Percentiles rank a stretch among this genome's conserved stretches.
Evolutionary conservation across 495 filamentous ascomycete species (phyloP).

Genomic region (Jackrogersella minutella): DNA sequence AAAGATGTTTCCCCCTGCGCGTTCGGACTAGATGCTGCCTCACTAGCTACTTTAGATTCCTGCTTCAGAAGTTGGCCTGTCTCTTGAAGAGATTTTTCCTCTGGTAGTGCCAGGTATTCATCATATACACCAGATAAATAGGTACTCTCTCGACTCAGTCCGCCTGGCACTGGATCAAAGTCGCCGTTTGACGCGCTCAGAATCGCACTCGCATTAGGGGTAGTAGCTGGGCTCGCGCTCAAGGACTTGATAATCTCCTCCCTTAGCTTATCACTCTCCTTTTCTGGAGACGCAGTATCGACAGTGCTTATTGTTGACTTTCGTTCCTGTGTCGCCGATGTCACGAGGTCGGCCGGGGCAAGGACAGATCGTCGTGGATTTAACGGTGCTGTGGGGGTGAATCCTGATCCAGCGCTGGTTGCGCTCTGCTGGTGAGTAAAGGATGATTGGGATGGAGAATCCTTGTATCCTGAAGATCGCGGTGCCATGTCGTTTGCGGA

Average conservation of each 20-base stretch:
- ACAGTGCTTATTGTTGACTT: constrained; percentile 65
- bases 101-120: constrained; percentile 52
- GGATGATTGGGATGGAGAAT: constrained; percentile 12
- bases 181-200: not conserved
- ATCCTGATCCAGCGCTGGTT: constrained; percentile 31
- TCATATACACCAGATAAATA: constrained; percentile 57
- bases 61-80: constrained; percentile 31
- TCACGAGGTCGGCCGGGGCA: constrained; percentile 40
- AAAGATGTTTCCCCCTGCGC: constrained; percentile 18
- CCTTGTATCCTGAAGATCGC: not conserved
- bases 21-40: not conserved
- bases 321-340: constrained; percentile 55
- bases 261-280: constrained; percentile 77
- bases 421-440: constrained; percentile 33
- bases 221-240: constrained; percentile 48
- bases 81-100: constrained; percentile 44
- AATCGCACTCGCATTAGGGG: constrained; percentile 25
- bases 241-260: constrained; percentile 85
- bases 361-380: constrained; percentile 49
- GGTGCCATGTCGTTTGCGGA: constrained; percentile 15
- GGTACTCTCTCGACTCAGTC: constrained; percentile 51
- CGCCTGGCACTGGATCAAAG: constrained; percentile 37
- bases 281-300: constrained; percentile 62
- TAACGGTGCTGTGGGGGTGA: constrained; percentile 59
- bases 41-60: not conserved